A percentile compares a stretch with the other conserved stretches of the same genome.
Conservation (phyloP, 2,329 filamentous ascomycete species). For the Venturia pyrina region DNA sequence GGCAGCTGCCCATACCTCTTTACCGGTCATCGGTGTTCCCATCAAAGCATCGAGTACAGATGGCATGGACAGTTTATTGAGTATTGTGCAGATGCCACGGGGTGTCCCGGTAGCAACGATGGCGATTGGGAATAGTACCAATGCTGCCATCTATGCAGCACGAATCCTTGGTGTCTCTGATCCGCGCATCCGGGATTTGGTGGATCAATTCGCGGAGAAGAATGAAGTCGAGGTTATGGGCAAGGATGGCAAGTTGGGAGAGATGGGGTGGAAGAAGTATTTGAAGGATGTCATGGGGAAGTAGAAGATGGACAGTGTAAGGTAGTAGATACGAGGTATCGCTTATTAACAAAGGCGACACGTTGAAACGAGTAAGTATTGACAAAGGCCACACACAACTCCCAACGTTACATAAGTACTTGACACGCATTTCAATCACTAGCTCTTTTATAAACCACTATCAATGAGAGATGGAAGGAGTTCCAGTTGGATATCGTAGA, state of each 20-base stretch:
- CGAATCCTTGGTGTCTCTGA: conserved; percentile 38
- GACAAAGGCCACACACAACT: no score
- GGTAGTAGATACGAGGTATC: no score
- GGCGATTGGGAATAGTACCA: conserved; percentile 37
- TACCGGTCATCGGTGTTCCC: conserved; percentile 42
- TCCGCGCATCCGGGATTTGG: conserved; percentile 38
- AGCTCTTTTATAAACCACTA: no score
- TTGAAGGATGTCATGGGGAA: conserved; percentile 10
- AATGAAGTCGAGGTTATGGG: conserved; percentile 8
- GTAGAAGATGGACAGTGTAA: background rate
- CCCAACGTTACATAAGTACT: no score
- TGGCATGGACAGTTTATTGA: conserved; percentile 40
- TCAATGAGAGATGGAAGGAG: no score
- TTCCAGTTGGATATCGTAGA: no score
- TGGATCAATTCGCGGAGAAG: conserved; percentile 42
- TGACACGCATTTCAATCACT: no score
- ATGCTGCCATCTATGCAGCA: conserved; percentile 38
- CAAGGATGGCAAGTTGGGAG: conserved; percentile 12
- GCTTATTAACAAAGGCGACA: no score
- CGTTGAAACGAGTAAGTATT: no score
- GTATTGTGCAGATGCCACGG: conserved; percentile 42
- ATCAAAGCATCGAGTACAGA: conserved; percentile 41
- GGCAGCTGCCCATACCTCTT: conserved; percentile 38
- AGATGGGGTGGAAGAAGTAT: conserved; percentile 12
- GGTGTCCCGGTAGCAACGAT: conserved; percentile 34